Evolutionary conservation across 805 yeast genomes (phyloP), one percentile per base, ranked within the genome.

Genomic region (Teunomyces cretensis): DNA sequence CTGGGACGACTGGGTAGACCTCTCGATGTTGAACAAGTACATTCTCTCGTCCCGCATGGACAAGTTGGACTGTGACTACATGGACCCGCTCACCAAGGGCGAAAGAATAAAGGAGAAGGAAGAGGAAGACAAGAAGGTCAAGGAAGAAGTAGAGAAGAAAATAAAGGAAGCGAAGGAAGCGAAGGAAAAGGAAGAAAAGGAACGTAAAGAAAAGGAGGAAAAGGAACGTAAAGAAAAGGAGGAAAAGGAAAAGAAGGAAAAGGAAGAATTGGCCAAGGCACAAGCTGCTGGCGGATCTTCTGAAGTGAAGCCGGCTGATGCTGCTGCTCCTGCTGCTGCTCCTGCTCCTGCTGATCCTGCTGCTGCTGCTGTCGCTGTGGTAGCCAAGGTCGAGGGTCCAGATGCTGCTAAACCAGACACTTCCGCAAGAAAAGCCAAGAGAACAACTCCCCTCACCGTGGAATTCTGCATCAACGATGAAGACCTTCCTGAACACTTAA

Each of bases 1-100:
- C 51, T 79, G 83, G 84, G 68, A 67, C 45, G 84, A 79, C 55
- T 79, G 82, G 76, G 68, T 70, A 3, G 81, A 78, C 46, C 62
- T 78, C 62, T 66, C 72, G 6, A 61, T 64, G 17, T 58, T 76
- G 48, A 62, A 68, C 39, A 64, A 44, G 36, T 48, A 41, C 22
- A 33, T 51, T 32, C 30, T 48, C 15, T 45, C 45, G 2, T 32
- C 42, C 3, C 39, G 39, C 2, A 42, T 37, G 9, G 48, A 50
- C 16, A 46, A 47, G 17, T 42, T 53, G 9, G 39, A 49, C 8
- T 60, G 65, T 41, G 50, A 43, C 6, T 12, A 22, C 9, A 35
- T 56, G 24, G 41, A 42, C 22, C 39, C 44, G 14, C 22, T 28
- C 16, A 26, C 33, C 62, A 61, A 46, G 40, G 52, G 46, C 13